Base-by-base conservation (phyloP, 2,329 filamentous ascomycete species). In the Talaromyces sp. region DNA sequence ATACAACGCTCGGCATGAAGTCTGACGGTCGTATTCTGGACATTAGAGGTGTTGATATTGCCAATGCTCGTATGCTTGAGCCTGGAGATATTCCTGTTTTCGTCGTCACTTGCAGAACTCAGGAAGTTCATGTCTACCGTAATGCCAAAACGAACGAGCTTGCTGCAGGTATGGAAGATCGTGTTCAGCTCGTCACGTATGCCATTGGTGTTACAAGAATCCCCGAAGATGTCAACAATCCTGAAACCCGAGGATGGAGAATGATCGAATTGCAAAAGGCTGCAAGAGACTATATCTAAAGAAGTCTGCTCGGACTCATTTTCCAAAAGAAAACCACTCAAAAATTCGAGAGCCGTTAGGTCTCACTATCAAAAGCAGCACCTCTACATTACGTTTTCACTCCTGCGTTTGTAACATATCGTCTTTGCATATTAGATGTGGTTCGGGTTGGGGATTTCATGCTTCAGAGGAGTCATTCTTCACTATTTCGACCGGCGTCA, bases 221-320 rank as follows among this genome's bases (percentile, higher is more conserved):
- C 67, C 89, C 95, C 2, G 95, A 99, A 76, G 95, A 99, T 71
- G 94, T 98, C 70, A 94, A 89, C 83, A 98, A 99, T 78, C 91
- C 93, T 1, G 95, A 99, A 82, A 99, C 95, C 11, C 87, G 93
- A 74, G 95, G 95, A 37, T 99, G 95, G 95, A 89, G 94, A 73
- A 83, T 99, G 78, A 98, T 99, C 75, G 95, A 99, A 82, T 88
- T 99, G 83, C 95, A 99, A 80, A 99, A 99, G 89, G 96, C 92
- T 78, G 94, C 91, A 64, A 88, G 95, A 74, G 95, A 99, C 81
- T 98, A 90, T 73, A 88, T 90, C 69, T 91, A 82, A 87, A 45
- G 33, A 67, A 47, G 39, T 47, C n/a, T 19, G n/a, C 22, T 35
- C n/a, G 7, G 47, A 43, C 41, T 17, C 41, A 45, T 19, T 31